A percentile compares a stretch with the other conserved stretches of the same genome.
Evolutionary conservation across 2,329 filamentous ascomycete genomes (phyloP).

Genomic region (Colletotrichum sp.): DNA sequence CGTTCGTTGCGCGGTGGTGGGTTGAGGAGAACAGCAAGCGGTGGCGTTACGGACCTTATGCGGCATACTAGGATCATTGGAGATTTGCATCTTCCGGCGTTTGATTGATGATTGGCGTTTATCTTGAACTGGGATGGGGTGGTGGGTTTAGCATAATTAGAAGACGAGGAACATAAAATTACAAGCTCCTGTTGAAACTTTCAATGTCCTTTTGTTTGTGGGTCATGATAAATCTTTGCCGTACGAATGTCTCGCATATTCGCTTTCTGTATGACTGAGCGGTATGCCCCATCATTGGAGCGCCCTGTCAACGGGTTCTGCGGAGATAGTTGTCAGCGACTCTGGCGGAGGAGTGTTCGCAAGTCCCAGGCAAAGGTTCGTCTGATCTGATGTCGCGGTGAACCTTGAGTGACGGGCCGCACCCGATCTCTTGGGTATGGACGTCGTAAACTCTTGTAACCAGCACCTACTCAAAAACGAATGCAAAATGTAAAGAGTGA

Average conservation of each 20-base stretch:
- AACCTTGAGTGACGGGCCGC: background rate
- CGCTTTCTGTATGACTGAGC: background rate
- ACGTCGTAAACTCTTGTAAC: background rate
- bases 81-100: background rate
- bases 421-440: background rate
- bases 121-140: background rate
- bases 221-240: background rate
- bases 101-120: background rate
- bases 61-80: background rate
- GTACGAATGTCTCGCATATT: background rate
- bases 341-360: background rate
- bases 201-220: background rate
- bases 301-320: background rate
- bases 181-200: background rate
- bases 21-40: slow-evolving; percentile 16
- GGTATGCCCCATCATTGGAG: background rate
- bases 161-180: background rate
- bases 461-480: background rate
- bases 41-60: slow-evolving; percentile 5
- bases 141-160: background rate
- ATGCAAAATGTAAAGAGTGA: background rate
- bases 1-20: slow-evolving; percentile 25
- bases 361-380: background rate
- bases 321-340: background rate
- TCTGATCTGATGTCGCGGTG: background rate